Percentiles rank a stretch among this genome's conserved stretches.
Conservation (phyloP, 1,284 basidiomycete species). For the Tylopilus sp. region DNA sequence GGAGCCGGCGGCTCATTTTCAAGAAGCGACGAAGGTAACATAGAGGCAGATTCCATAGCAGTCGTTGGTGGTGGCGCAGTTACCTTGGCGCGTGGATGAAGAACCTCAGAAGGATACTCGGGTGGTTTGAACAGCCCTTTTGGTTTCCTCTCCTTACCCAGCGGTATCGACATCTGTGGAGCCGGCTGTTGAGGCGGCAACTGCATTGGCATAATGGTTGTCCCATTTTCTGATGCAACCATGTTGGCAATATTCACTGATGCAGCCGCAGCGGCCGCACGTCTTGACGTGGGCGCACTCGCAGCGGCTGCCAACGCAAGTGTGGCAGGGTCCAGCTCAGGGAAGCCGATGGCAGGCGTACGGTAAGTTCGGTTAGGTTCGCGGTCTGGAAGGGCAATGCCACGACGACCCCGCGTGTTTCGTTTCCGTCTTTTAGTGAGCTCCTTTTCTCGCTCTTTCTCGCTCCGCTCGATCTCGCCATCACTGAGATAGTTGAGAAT, state of each 20-base stretch:
- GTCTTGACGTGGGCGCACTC: constrained; percentile 65
- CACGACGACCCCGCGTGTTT: constrained; percentile 85
- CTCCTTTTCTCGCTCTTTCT: constrained; percentile 93
- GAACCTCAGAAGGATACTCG: constrained; percentile 51
- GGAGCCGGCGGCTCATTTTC: constrained; percentile 56
- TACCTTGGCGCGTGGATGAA: constrained; percentile 58
- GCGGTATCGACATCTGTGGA: constrained; percentile 34
- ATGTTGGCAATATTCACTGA: constrained; percentile 78
- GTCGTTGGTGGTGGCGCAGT: constrained; percentile 61
- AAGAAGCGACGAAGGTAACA: constrained; percentile 49
- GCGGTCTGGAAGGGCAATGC: constrained; percentile 89
- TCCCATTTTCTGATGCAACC: constrained; percentile 80
- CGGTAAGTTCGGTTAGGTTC: constrained; percentile 92
- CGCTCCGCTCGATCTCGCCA: constrained; percentile 83
- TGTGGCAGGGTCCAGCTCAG: constrained; percentile 69
- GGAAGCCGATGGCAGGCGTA: constrained; percentile 82
- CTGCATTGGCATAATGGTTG: constrained; percentile 53
- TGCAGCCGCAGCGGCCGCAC: constrained; percentile 84
- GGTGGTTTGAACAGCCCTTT: constrained; percentile 75
- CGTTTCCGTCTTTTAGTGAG: constrained; percentile 82
- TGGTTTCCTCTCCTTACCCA: constrained; percentile 63
- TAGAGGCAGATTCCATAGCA: constrained; percentile 55
- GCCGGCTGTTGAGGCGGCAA: constrained; percentile 43
- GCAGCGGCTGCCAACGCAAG: constrained; percentile 62
- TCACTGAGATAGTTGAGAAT: constrained; percentile 86